phyloP scores from a whole-genome alignment of 805 yeast species.

The Peterozyma xylosa region DNA sequence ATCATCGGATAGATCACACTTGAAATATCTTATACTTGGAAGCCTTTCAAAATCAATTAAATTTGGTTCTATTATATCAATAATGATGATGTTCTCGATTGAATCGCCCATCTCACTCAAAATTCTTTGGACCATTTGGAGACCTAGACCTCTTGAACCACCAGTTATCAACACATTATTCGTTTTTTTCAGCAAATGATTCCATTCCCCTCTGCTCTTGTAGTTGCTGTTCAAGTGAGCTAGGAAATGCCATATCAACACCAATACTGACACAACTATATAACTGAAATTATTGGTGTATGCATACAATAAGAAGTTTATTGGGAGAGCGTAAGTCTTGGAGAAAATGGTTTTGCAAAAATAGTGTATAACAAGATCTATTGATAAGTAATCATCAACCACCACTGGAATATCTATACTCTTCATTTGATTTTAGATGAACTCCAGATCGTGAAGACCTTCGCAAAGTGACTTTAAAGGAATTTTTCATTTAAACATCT shows the following conservation, averaged over 20 bases:
- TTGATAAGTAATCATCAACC: slow-evolving; percentile 6
- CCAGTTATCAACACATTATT: slow-evolving; percentile 37
- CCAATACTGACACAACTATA: slow-evolving; percentile 3
- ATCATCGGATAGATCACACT: slow-evolving; percentile 17
- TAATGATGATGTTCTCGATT: too few relatives aligned
- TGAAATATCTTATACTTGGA: not conserved
- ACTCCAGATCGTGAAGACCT: too few relatives aligned
- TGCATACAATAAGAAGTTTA: slow-evolving; percentile 4
- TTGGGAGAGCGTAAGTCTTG: slow-evolving; percentile 15
- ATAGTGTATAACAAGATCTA: slow-evolving; percentile 13
- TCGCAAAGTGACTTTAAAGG: too few relatives aligned
- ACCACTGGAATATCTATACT: slow-evolving; percentile 6
- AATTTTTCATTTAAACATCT: too few relatives aligned
- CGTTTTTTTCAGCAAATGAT: not conserved
- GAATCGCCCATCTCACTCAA: slow-evolving; percentile 1
- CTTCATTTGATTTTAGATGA: not conserved
- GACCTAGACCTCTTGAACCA: slow-evolving; percentile 44
- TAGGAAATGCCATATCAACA: slow-evolving; percentile 15
- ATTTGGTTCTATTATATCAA: too few relatives aligned
- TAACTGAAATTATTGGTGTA: slow-evolving; percentile 1
- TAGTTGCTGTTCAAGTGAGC: slow-evolving; percentile 8
- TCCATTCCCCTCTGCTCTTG: slow-evolving; percentile 1
- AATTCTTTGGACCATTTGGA: slow-evolving; percentile 25
- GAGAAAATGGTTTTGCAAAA: slow-evolving; percentile 11
- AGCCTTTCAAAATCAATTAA: too few relatives aligned